phyloP scores from a whole-genome alignment of 2,329 filamentous ascomycete species.

The Leptoxyphium fumago region DNA sequence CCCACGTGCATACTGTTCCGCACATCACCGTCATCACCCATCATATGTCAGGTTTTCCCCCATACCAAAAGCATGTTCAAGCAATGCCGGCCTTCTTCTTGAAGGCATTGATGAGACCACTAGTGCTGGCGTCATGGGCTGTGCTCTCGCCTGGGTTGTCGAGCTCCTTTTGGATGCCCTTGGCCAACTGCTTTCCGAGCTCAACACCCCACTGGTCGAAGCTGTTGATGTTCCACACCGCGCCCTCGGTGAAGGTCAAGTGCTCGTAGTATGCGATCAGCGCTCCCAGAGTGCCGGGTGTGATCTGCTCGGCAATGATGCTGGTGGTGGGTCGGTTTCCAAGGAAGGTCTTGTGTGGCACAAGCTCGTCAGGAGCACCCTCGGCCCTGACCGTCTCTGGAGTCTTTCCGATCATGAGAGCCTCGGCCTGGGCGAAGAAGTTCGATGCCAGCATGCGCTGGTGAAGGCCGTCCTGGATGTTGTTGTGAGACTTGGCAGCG shows the following conservation, averaged over 20 bases:
- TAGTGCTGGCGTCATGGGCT: slow-evolving; percentile 76
- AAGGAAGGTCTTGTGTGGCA: slow-evolving; percentile 98
- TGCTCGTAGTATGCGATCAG: slow-evolving; percentile 99
- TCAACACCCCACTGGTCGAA: slow-evolving; percentile 99
- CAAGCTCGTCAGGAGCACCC: slow-evolving; percentile 56
- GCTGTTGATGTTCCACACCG: slow-evolving; percentile 98
- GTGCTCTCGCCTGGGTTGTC: slow-evolving; percentile 57
- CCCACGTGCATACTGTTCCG: too few relatives aligned
- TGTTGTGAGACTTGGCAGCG: slow-evolving; percentile 93
- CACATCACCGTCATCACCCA: too few relatives aligned
- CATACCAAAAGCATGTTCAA: slow-evolving; percentile 1
- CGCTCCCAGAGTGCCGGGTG: slow-evolving; percentile 81
- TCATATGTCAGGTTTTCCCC: too few relatives aligned
- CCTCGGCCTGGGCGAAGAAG: slow-evolving; percentile 80
- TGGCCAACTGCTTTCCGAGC: slow-evolving; percentile 88
- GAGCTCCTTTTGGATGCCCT: slow-evolving; percentile 54
- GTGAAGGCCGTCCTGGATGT: slow-evolving; percentile 79
- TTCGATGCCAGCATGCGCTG: slow-evolving; percentile 92
- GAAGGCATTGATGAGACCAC: slow-evolving; percentile 79
- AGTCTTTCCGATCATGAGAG: slow-evolving; percentile 77
- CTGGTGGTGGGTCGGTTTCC: slow-evolving; percentile 95
- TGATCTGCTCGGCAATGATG: slow-evolving; percentile 86
- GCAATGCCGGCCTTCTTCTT: slow-evolving; percentile 53
- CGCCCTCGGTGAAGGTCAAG: slow-evolving; percentile 92
- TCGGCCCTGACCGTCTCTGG: slow-evolving; percentile 65